phyloP scores from a whole-genome alignment of 768 basidiomycete species.

The Boletus rubropictus region DNA sequence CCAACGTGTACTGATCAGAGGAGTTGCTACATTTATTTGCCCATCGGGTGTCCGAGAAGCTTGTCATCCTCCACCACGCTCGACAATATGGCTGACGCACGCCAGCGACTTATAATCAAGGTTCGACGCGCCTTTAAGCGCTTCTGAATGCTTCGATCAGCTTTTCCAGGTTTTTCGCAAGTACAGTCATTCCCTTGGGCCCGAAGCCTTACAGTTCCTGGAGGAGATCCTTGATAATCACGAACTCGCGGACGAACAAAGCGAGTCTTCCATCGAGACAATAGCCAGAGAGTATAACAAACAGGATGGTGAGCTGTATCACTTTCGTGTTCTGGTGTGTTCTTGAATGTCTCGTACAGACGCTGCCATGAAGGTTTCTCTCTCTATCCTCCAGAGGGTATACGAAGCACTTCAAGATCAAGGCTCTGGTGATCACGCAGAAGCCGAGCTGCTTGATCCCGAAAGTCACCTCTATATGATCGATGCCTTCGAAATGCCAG shows the following conservation, averaged over 20 bases:
- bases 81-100: slow-evolving; percentile 32
- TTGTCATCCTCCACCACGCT: not conserved
- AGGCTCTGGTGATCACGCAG: slow-evolving; percentile 39
- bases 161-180: slow-evolving; percentile 70
- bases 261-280: slow-evolving; percentile 71
- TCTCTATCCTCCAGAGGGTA: slow-evolving; percentile 60
- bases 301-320: slow-evolving; percentile 61
- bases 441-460: slow-evolving; percentile 67
- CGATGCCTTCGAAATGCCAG: slow-evolving; percentile 93
- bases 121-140: slow-evolving; percentile 17
- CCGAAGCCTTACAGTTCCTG: slow-evolving; percentile 66
- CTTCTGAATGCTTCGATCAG: not conserved
- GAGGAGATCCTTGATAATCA: slow-evolving; percentile 68
- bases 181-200: slow-evolving; percentile 81
- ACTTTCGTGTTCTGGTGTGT: not conserved
- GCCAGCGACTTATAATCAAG: slow-evolving; percentile 42
- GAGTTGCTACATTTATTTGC: not conserved
- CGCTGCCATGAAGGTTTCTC: slow-evolving; percentile 76
- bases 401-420: slow-evolving; percentile 71
- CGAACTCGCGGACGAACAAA: slow-evolving; percentile 62
- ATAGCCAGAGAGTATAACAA: slow-evolving; percentile 85
- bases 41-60: not conserved
- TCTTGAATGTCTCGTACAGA: slow-evolving; percentile 39
- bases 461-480: slow-evolving; percentile 78
- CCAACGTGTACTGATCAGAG: not conserved